Evolutionary conservation across 2,329 filamentous ascomycete species (phyloP), one percentile per base, ranked within the genome.

Genomic region (Cercospora sp.): DNA sequence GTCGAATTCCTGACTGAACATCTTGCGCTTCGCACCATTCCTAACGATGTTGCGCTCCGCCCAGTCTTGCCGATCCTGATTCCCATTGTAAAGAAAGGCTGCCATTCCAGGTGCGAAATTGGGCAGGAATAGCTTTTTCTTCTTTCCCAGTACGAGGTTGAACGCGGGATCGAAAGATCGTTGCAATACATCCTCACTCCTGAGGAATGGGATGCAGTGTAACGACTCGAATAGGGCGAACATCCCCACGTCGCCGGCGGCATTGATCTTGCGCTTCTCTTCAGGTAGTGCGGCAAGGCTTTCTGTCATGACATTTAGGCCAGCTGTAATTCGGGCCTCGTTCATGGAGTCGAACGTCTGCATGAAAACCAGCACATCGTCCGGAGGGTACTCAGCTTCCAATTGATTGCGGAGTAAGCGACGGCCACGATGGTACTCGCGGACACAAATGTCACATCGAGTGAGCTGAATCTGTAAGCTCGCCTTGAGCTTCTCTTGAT

Each of bases 181-280:
- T 65, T 80, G 77, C 24, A 90, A 78, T 21, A 85, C 79, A 18
- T 81, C 79, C 65, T 87, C 85, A 70, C 86, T 83, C 24, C 82
- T 80, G 69, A 97, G 84, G 77, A 96, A 93, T 0, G 90, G 85
- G 72, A 93, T 88, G 78, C 91, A 97, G 78, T 93, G 97, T 62
- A 98, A 82, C 0, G 91, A 90, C 78, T 98, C 94, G 74, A 96
- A 97, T 32, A 98, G 87, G 10, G 92, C 90, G 67, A 95, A 87
- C 61, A 96, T 86, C 6, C 92, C 88, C 30, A 87, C 82, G 1
- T 85, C 81, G 30, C 86, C 84, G 28, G 89, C 78, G 28, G 83
- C 79, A 63, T 79, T 78, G 40, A 87, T 81, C 24, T 80, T 82
- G 45, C 87, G 83, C 66, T 84, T 75, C 53, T 85, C 80, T 3